These are phyloP conservation scores for Neonectria ditissima DNA, from an alignment of 2,329 filamentous ascomycete species.

Conservation along the genomic window DNA sequence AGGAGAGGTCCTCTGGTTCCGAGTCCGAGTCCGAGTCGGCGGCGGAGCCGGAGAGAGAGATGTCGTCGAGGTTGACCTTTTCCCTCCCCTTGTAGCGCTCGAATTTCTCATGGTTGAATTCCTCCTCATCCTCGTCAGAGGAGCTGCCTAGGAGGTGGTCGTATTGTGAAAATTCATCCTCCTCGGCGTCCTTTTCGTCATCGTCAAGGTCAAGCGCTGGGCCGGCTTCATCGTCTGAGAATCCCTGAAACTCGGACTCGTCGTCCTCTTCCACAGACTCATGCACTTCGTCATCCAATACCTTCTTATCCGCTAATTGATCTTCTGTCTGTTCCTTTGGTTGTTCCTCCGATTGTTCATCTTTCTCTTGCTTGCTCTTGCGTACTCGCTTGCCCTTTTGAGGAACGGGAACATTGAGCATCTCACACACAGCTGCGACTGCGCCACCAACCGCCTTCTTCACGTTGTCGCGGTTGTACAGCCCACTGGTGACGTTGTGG, in stretches of 20 bases:
- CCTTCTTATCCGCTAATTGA: slow-evolving; percentile 33
- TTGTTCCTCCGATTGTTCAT: slow-evolving; percentile 46
- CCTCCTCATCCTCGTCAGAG: slow-evolving; percentile 54
- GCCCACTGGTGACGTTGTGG: slow-evolving; percentile 70
- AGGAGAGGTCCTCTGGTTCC: slow-evolving; percentile 40
- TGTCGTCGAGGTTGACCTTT: slow-evolving; percentile 54
- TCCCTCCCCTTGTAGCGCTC: slow-evolving; percentile 50
- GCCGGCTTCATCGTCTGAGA: slow-evolving; percentile 43
- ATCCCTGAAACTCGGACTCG: slow-evolving; percentile 53
- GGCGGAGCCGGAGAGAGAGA: slow-evolving; percentile 53
- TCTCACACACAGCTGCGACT: slow-evolving; percentile 60
- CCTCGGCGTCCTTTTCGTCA: slow-evolving; percentile 47
- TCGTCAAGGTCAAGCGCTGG: slow-evolving; percentile 33
- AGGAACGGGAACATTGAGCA: slow-evolving; percentile 61
- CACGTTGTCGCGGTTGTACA: slow-evolving; percentile 66
- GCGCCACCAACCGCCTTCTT: slow-evolving; percentile 62
- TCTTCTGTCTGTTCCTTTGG: slow-evolving; percentile 29
- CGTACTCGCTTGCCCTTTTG: slow-evolving; percentile 51
- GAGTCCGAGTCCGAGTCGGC: slow-evolving; percentile 44
- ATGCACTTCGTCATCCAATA: slow-evolving; percentile 32
- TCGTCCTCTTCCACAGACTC: slow-evolving; percentile 40
- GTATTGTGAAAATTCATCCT: slow-evolving; percentile 55
- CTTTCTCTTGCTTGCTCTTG: slow-evolving; percentile 49
- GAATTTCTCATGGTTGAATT: slow-evolving; percentile 50
- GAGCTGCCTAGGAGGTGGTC: slow-evolving; percentile 60